Evolutionary conservation across 2,329 filamentous ascomycete genomes (phyloP), one percentile per base, ranked within the genome.

Genomic region (Helminthosporium solani): DNA sequence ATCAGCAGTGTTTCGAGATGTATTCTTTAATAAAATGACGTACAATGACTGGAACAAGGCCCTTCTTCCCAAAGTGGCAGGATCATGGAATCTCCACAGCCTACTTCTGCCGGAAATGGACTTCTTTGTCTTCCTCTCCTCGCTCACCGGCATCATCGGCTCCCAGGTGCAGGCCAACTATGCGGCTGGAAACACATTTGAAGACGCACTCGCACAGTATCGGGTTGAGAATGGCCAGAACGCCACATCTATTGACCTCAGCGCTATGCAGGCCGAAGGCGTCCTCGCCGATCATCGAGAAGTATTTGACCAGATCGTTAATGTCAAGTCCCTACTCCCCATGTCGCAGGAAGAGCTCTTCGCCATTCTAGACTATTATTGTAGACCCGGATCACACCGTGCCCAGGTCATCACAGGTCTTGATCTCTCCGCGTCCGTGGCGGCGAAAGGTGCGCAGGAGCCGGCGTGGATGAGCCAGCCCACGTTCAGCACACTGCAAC

Each of bases 31-130:
- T 1, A 53, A 53, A 23, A 63, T 64, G 60, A 43, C 41, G 2
- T 19, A 39, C 19, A 46, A 43, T 7, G 34, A 55, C 14, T 62
- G 51, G 49, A 46, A 40, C 1, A 20, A 39, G 3, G 36, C 47
- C 1, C 39, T 60, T 3, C 21, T 33, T 0, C 45, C 60, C 3
- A 74, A 74, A 42, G 51, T 74, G 6, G 31, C 39, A 4, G 69
- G 68, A 1, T 62, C 67, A 1, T 61, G 68, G 57, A 64, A 65
- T 21, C 49, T 72, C 0, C 57, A 63, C 31, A 15, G n/a, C 4
- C 40, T 44, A 9, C 46, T 63, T 3, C 53, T 53, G 0, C 8
- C 11, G 7, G 40, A 47, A 14, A 37, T 64, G n/a, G 54, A 60
- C 39, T 66, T 66, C 47, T 63, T 66, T 45, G 36, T 63, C 15